A percentile compares a stretch with the other conserved stretches of the same genome.
Evolutionary conservation across 2,329 filamentous ascomycete genomes (phyloP).

Genomic region (Neopestalotiopsis sp.): DNA sequence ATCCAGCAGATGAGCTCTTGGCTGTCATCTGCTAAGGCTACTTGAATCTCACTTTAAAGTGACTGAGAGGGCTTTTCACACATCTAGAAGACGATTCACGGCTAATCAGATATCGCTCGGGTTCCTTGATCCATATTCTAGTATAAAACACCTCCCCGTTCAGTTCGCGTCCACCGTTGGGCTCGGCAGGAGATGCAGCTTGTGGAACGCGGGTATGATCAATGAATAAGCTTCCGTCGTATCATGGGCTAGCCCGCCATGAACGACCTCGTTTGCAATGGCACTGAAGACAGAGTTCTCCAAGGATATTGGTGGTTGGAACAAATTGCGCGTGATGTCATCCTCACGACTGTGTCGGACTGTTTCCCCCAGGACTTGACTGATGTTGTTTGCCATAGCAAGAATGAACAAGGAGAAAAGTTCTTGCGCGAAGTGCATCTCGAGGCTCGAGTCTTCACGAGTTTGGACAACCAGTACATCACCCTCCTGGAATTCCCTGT

Average conservation of each 20-base stretch:
- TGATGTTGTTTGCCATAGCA: neutral
- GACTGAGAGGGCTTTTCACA: too few species aligned
- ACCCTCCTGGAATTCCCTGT: too few species aligned
- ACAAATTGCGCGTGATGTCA: neutral
- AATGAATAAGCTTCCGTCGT: neutral
- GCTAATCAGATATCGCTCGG: too few species aligned
- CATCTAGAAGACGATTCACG: too few species aligned
- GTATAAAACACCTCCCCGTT: too few species aligned
- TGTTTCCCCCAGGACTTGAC: neutral
- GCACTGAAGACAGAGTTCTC: neutral
- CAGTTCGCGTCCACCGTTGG: too few species aligned
- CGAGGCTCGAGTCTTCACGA: neutral
- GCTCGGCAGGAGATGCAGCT: neutral
- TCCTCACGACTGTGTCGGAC: neutral
- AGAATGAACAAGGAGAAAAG: neutral
- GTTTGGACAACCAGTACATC: neutral
- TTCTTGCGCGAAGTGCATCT: neutral
- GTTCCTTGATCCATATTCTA: too few species aligned
- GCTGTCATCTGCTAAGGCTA: too few species aligned
- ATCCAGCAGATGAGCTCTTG: too few species aligned
- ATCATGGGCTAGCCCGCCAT: neutral
- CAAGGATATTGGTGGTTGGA: neutral
- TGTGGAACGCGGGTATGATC: neutral
- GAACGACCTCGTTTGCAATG: neutral
- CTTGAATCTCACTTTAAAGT: too few species aligned